Evolutionary conservation across 106 monocot species (phyloP).

Genomic region (Allium sativum): DNA sequence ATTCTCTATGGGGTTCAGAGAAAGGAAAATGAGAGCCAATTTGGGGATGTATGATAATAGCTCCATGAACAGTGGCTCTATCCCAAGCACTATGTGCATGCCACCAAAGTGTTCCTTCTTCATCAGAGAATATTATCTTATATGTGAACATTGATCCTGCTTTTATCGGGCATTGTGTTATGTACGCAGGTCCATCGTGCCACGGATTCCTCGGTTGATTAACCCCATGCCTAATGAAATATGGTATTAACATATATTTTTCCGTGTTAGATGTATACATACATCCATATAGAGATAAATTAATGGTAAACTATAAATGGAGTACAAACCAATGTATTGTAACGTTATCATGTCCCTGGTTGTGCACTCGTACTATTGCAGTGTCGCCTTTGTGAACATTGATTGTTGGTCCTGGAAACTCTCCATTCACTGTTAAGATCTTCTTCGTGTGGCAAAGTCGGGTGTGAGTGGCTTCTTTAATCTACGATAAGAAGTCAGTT

Average conservation of each 20-base stretch:
- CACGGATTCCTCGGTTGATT: constrained; percentile 46
- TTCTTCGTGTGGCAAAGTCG: constrained; percentile 31
- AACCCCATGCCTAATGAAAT: constrained; percentile 46
- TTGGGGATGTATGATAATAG: constrained; percentile 7
- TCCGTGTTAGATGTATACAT: neutral
- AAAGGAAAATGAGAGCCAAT: neutral
- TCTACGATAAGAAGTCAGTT: constrained; percentile 1
- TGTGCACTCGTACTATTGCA: constrained; percentile 15
- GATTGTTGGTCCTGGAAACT: constrained; percentile 32
- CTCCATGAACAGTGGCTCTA: neutral
- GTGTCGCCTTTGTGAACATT: constrained; percentile 26
- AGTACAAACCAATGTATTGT: constrained; percentile 26
- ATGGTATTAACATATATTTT: neutral
- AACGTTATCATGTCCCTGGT: constrained; percentile 14
- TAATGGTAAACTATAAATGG: neutral
- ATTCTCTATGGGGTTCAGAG: constrained; percentile 8
- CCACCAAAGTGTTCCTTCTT: constrained; percentile 25
- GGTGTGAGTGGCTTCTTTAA: constrained; percentile 22
- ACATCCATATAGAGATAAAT: neutral
- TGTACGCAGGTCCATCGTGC: constrained; percentile 38
- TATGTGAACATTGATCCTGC: constrained; percentile 29
- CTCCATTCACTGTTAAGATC: constrained; percentile 34
- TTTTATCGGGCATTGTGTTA: constrained; percentile 38
- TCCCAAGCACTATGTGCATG: constrained; percentile 8
- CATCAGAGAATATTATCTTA: constrained; percentile 20